phyloP scores from a whole-genome alignment of 257 asterid genomes.

The Scutellaria galericulata region DNA sequence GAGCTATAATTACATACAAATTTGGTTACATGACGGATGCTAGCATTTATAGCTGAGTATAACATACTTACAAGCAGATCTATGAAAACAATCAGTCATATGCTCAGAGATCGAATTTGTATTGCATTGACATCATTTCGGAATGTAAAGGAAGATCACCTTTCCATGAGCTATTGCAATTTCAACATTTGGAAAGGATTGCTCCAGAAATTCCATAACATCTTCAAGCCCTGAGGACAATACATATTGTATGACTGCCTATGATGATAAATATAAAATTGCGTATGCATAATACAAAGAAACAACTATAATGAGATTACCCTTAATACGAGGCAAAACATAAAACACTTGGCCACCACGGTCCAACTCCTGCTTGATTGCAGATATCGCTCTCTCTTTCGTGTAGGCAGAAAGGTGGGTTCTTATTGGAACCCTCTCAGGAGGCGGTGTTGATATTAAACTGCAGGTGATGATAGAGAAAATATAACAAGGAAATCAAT shows the following conservation, averaged over 20 bases:
- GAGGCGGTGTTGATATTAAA: conserved; percentile 93
- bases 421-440: conserved; percentile 96
- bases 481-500: conserved; percentile 16
- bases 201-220: conserved; percentile 79
- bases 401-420: conserved; percentile 86
- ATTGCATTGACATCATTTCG: conserved; percentile 25
- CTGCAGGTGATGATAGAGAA: conserved; percentile 51
- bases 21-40: conserved; percentile 3
- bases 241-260: conserved; percentile 32
- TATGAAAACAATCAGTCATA: conserved; percentile 7
- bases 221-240: conserved; percentile 84
- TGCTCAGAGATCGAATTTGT: conserved; percentile 16
- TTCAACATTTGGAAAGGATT: conserved; percentile 72
- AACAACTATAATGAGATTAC: conserved; percentile 43
- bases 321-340: conserved; percentile 96
- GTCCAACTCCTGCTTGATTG: conserved; percentile 83
- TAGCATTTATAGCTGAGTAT: conserved; percentile 1
- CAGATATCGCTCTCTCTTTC: conserved; percentile 72
- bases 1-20: conserved; percentile 1
- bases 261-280: conserved; percentile 21
- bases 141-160: conserved; percentile 51
- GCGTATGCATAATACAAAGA: conserved; percentile 13
- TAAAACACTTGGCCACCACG: conserved; percentile 95
- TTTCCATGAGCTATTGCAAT: conserved; percentile 98
- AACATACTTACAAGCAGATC: background rate